Percentiles rank a stretch among this genome's conserved stretches.
phyloP scores from a whole-genome alignment of 805 yeast species.

The Schwanniomyces polymorphus region DNA sequence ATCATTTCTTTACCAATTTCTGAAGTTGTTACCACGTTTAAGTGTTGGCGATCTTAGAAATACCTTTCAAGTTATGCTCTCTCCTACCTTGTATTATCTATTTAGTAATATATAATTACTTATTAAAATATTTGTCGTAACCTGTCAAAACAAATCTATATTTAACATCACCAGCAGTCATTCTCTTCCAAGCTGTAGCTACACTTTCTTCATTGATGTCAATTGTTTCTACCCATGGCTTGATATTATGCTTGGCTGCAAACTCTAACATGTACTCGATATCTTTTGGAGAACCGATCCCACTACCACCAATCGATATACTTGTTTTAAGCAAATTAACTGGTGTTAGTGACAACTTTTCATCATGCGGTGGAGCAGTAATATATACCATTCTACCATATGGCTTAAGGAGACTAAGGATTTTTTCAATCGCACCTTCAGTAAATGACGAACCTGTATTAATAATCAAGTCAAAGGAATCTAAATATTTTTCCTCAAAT shows the following conservation, averaged over 20 bases:
- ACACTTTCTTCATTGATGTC: constrained; percentile 33
- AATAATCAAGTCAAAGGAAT: no score
- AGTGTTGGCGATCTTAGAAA: no score
- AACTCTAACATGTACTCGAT: constrained; percentile 36
- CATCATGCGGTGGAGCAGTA: constrained; percentile 21
- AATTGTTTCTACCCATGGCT: constrained; percentile 35
- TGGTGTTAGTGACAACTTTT: constrained; percentile 23
- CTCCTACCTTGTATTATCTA: no score
- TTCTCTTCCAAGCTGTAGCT: constrained; percentile 32
- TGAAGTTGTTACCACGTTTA: no score
- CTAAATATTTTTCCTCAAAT: constrained; percentile 24
- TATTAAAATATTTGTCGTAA: constrained; percentile 38
- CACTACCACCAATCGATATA: constrained; percentile 28
- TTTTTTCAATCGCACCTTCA: constrained; percentile 48
- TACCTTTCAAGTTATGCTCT: no score
- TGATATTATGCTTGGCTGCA: constrained; percentile 36
- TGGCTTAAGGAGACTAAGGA: neutral
- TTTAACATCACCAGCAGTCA: constrained; percentile 32
- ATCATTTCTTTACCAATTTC: no score
- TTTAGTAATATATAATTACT: no score
- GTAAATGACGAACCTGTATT: constrained; percentile 46
- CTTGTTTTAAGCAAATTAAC: constrained; percentile 25
- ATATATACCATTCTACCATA: constrained; percentile 29
- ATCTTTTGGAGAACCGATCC: constrained; percentile 36
- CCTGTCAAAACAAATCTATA: constrained; percentile 61